These are phyloP conservation scores for Wallacemonas sp. DNA, from an alignment of 208 protist species.

Conservation along the genomic window DNA sequence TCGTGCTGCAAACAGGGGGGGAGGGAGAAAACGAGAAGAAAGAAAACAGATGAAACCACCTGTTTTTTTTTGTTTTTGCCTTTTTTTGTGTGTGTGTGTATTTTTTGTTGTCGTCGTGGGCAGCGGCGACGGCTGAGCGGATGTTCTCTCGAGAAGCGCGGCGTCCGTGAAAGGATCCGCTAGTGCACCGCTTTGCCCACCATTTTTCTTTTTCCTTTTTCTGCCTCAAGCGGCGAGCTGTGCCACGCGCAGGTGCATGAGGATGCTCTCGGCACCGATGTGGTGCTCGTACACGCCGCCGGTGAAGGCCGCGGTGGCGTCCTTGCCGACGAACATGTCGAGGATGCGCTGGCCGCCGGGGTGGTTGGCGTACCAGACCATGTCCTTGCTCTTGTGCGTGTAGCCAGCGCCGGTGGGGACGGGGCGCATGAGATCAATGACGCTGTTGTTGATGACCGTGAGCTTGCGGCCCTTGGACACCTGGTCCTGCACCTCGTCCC, in stretches of 20 bases:
- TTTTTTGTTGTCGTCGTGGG: not conserved
- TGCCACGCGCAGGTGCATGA: conserved; percentile 67
- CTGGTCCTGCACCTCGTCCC: conserved; percentile 58
- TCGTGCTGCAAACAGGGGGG: not conserved
- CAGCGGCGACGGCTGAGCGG: too few species aligned
- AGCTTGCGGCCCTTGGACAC: conserved; percentile 68
- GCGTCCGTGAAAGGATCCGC: too few species aligned
- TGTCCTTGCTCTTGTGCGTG: conserved; percentile 65
- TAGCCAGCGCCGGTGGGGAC: conserved; percentile 60
- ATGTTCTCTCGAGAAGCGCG: too few species aligned
- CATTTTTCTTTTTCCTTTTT: not conserved
- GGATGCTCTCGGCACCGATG: conserved; percentile 55
- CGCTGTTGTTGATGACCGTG: conserved; percentile 60
- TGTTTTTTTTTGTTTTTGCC: conserved; percentile 8
- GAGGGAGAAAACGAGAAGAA: conserved; percentile 13
- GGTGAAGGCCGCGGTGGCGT: conserved; percentile 70
- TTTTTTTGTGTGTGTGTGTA: not conserved
- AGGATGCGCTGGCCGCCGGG: conserved; percentile 77
- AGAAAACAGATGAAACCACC: conserved; percentile 14
- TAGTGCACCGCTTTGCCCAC: too few species aligned
- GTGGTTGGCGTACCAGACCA: conserved; percentile 74
- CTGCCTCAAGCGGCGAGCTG: conserved; percentile 25
- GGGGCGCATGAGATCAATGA: conserved; percentile 66
- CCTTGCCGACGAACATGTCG: conserved; percentile 74
- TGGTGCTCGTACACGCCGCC: conserved; percentile 77